Percentiles rank a stretch among this genome's conserved stretches.
Conservation (phyloP, 441 rosid species). For the Brassica hybrid region DNA sequence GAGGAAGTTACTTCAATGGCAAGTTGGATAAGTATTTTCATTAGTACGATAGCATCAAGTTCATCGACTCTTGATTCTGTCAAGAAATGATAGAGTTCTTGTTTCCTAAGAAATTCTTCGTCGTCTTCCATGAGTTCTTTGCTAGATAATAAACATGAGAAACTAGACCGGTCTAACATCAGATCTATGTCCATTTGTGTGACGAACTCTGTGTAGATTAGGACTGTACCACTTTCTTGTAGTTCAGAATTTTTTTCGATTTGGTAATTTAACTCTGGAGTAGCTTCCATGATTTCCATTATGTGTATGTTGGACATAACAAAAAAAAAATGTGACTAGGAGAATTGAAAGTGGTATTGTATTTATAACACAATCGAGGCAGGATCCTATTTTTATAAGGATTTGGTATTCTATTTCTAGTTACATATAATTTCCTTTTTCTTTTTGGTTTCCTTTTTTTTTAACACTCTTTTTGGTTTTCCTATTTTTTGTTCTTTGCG, state of each 20-base stretch:
- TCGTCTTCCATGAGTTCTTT: conserved; percentile 10
- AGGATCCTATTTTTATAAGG: no score
- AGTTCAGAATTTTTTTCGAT: background rate
- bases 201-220: background rate
- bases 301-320: background rate
- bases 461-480: no score
- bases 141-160: conserved; percentile 6
- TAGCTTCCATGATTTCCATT: conserved; percentile 22
- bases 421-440: no score
- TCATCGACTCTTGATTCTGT: conserved; percentile 9
- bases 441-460: no score
- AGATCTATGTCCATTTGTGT: background rate
- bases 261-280: background rate
- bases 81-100: conserved; percentile 21
- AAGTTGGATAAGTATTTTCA: background rate
- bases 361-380: no score
- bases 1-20: conserved; percentile 9
- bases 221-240: background rate
- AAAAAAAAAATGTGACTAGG: background rate
- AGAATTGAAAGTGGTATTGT: background rate
- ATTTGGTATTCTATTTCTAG: no score
- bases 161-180: conserved; percentile 1
- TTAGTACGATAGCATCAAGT: background rate
- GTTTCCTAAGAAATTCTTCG: background rate
- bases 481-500: no score